Base-by-base conservation (phyloP, 1,284 basidiomycete species). In the Peniophora sp. region DNA sequence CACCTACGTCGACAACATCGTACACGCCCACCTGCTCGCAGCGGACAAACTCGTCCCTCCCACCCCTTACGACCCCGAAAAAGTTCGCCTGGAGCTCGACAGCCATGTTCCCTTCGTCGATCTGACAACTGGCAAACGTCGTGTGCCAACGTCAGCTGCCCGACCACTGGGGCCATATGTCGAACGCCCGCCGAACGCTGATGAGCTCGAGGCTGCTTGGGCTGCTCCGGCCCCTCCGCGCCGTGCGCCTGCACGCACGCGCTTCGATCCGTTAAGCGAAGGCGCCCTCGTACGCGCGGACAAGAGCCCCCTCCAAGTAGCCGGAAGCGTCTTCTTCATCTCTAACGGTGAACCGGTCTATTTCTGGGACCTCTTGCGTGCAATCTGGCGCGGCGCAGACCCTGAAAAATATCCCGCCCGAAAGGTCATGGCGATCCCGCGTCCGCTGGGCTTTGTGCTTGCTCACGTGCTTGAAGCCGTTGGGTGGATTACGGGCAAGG, bases 1-100 rank as follows among this genome's bases (percentile, higher is more conserved):
- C 85, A 98, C 96, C 1, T 98, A 97, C 62, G 93, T 99, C 56
- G 92, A 85, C 56, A 99, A 99, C 66, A 88, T 97, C 55, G 95
- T 94, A 0, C 83, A 91, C 62, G 96, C 96, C 1, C 97, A 99
- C 65, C 71, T 99, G 8, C 83, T 99, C 46, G 97, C 97, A 1
- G 89, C 91, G 9, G 95, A 98, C 73, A 85, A 81, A 61, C 81
- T 96, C 38, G 73, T 72, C 49, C 65, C 69, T 1, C 69, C 74
- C 1, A 65, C 75, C 11, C 69, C 71, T 34, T 57, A 66, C 48
- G 64, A 77, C 16, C 73, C 79, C 53, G 59, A 66, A n/a, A 61
- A 63, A 2, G 52, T 77, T 10, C 65, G 57, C 35, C 38, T 59
- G 16, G 52, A 62, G 16, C 45, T 90, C 51, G 70, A 77, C 52